Base-by-base conservation (phyloP, 2,329 filamentous ascomycete genomes). In the Grosmannia clavigera region DNA sequence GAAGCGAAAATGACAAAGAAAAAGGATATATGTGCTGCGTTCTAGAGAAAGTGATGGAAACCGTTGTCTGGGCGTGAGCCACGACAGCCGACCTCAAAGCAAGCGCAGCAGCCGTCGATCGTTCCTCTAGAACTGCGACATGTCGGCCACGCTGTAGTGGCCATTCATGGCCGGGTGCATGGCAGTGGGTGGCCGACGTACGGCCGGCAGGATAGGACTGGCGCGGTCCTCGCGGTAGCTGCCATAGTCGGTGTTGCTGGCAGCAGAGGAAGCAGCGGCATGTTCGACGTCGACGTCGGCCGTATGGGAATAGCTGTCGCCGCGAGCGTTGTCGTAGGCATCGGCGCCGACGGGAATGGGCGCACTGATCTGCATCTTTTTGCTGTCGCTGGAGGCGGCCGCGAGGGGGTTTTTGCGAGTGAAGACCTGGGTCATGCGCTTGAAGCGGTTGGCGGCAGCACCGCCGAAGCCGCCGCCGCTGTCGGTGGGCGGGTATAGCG, bases 181-280 rank as follows among this genome's bases (percentile, higher is more conserved):
- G 1, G 80, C 79, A 9, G 82, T 82, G 33, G 79, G 76, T 1
- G 83, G 83, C 12, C 82, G 76, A 67, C 76, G 73, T 14, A 85
- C 62, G 0, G 74, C 74, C 1, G 82, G 81, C 27, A 77, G 72
- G 63, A 86, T 80, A 2, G 83, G 83, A 64, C 80, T 83, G 57
- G 72, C 70, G 57, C 78, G 75, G 61, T 72, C 68, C 9, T 71
- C 69, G 57, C 65, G 65, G 60, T 68, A 67, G 29, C 46, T 53
- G 35, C 60, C 56, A 31, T 60, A 60, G 60, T 66, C 62, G 48
- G 27, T 40, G 38, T n/a, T 12, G 38, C 38, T 19, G 35, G 46
- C n/a, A 9, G 43, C n/a, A 9, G 43, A 16, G 5, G n/a, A 57
- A 54, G 31, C 40, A 38, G 57, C 60, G n/a, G 48, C 55, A 12